These are phyloP conservation scores for Rhypophila decipiens DNA, from an alignment of 495 filamentous ascomycete species.

Conservation along the genomic window DNA sequence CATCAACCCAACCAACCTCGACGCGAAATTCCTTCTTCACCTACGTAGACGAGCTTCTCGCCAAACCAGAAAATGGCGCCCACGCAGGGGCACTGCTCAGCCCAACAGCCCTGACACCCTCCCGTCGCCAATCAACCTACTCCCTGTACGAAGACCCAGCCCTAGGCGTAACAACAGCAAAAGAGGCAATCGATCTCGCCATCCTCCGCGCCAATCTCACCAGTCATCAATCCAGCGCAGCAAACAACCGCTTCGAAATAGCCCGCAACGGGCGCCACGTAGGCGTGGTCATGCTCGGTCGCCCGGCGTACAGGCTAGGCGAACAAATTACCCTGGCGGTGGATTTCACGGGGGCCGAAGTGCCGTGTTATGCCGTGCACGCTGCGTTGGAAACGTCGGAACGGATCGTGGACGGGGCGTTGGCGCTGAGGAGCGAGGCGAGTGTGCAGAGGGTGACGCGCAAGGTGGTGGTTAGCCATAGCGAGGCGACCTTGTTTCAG, in stretches of 20 bases:
- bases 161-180: constrained; percentile 47
- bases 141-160: constrained; percentile 25
- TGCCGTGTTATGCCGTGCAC: constrained; percentile 74
- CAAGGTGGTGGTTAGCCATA: constrained; percentile 64
- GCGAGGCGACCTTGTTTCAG: constrained; percentile 75
- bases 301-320: constrained; percentile 87
- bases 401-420: constrained; percentile 62
- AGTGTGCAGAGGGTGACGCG: constrained; percentile 83
- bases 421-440: constrained; percentile 77
- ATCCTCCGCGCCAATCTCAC: constrained; percentile 71
- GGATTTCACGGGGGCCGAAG: constrained; percentile 67
- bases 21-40: constrained; percentile 59
- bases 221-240: constrained; percentile 52
- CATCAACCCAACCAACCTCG: constrained; percentile 10
- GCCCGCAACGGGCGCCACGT: constrained; percentile 80
- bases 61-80: constrained; percentile 48
- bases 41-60: constrained; percentile 77
- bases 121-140: constrained; percentile 46
- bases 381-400: constrained; percentile 74
- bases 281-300: constrained; percentile 77
- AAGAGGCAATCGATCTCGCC: constrained; percentile 85
- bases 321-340: constrained; percentile 77
- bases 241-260: constrained; percentile 82
- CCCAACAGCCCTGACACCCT: constrained; percentile 54
- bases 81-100: constrained; percentile 58